These are phyloP conservation scores for Exobasidium cylindrosporum DNA, from an alignment of 1,284 basidiomycete genomes.

Conservation along the genomic window DNA sequence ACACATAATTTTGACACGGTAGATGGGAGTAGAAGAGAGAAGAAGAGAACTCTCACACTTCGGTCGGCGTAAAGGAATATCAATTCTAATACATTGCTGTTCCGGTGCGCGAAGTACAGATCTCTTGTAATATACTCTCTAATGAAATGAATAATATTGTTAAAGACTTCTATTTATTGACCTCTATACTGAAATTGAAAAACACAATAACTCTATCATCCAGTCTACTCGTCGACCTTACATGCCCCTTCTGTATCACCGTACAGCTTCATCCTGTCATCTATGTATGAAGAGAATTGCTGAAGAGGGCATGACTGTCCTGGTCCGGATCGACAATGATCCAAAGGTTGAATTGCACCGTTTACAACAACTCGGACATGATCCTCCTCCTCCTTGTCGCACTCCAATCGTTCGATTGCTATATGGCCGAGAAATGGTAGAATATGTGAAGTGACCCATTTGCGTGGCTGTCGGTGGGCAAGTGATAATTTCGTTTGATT, in stretches of 20 bases:
- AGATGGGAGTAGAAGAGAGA: no score
- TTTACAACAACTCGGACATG: conserved; percentile 57
- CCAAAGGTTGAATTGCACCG: conserved; percentile 56
- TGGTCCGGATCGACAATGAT: conserved; percentile 55
- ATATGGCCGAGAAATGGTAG: conserved; percentile 59
- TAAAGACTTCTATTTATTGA: not conserved
- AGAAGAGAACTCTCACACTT: no score
- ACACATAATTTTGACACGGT: no score
- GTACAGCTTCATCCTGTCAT: conserved; percentile 50
- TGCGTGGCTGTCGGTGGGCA: conserved; percentile 13
- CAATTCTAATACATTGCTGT: not conserved
- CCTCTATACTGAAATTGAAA: not conserved
- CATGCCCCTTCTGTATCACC: conserved; percentile 50
- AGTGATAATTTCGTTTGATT: conserved; percentile 48
- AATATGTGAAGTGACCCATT: conserved; percentile 54
- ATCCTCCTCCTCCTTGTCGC: conserved; percentile 23
- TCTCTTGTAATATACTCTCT: not conserved
- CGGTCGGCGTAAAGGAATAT: not conserved
- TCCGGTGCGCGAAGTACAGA: not conserved
- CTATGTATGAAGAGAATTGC: conserved; percentile 52
- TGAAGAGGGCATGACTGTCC: conserved; percentile 53
- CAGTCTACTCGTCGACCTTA: not conserved
- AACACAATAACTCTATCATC: not conserved
- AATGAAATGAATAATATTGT: not conserved
- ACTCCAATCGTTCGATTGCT: conserved; percentile 56